Evolutionary conservation across 1,284 basidiomycete genomes (phyloP), one percentile per base, ranked within the genome.

Genomic region (Heterobasidion parviporum): DNA sequence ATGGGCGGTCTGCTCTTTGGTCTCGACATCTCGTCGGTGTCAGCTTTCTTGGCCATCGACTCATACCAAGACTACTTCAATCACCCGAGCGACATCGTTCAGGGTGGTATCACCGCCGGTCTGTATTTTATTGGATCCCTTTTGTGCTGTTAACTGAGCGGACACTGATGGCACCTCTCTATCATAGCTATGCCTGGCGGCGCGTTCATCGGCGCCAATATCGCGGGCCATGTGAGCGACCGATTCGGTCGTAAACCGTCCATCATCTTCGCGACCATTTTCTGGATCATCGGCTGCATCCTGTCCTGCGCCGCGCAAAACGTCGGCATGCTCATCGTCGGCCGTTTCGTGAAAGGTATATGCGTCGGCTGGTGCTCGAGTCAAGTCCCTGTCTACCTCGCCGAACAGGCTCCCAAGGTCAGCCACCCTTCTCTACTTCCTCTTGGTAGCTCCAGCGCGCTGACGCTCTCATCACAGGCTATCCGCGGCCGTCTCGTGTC

Each of bases 401-500:
- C 45, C 3, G 53, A 54, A 32, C 44, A 46, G n/a, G 20, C 53
- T n/a, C n/a, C 44, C 3, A 43, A 43, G 15, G 38, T 41, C 10
- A 12, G 38, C 38, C 10, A 12, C 38, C n/a, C 38, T 4, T n/a
- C 2, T 41, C 38, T 41, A 6, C 12, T 12, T 12, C 38, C n/a
- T 41, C 38, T 10, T n/a, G 6, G n/a, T 41, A 26, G 26, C 26
- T 41, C 38, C 38, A 41, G 26, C 26, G 26, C n/a, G 5, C 38
- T 41, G 6, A 41, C 1, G 1, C 12, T n/a, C 12, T 6, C n/a
- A 10, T 4, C 6, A n/a, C 7, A 41, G 38, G 16, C 12, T 18
- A 54, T 54, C 53, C 53, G 53, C 49, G 53, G 53, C 36, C 53
- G 53, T 48, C 53, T 54, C 45, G 53, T 54, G 10, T n/a, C 45